phyloP scores from a whole-genome alignment of 345 rosid species.

The Microcos paniculata region DNA sequence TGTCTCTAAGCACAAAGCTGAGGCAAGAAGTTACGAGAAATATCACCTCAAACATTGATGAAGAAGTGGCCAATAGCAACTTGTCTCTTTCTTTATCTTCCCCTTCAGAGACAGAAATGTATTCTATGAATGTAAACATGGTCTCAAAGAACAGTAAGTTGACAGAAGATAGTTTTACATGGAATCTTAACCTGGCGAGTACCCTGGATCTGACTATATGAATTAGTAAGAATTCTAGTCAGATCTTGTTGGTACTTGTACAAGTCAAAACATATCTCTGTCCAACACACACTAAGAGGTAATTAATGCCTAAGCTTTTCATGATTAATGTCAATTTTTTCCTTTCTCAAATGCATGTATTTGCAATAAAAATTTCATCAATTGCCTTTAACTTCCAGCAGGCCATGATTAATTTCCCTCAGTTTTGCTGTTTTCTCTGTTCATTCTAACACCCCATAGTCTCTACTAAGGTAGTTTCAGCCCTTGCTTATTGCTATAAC shows the following conservation, averaged over 20 bases:
- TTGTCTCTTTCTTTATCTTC: slow-evolving; percentile 35
- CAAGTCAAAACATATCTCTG: slow-evolving; percentile 8
- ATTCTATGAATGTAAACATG: neutral
- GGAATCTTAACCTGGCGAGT: slow-evolving; percentile 29
- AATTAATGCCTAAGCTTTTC: neutral
- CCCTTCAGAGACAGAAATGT: slow-evolving; percentile 9
- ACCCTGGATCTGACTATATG: slow-evolving; percentile 46
- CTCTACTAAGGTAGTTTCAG: neutral
- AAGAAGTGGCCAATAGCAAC: slow-evolving; percentile 10
- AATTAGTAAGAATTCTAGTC: slow-evolving; percentile 36
- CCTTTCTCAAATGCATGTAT: neutral
- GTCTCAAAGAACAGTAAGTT: neutral
- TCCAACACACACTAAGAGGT: neutral
- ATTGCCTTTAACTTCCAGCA: neutral
- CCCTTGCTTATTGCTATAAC: neutral
- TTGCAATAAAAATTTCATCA: neutral
- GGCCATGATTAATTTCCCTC: neutral
- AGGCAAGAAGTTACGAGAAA: neutral
- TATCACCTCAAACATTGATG: slow-evolving; percentile 5
- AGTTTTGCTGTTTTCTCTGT: neutral
- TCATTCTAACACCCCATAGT: neutral
- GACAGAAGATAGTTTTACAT: slow-evolving; percentile 10
- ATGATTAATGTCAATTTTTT: neutral
- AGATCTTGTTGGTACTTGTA: slow-evolving; percentile 51
- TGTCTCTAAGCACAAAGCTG: slow-evolving; percentile 30